Conservation (phyloP, 345 rosid species). For the Mangifera indica region DNA sequence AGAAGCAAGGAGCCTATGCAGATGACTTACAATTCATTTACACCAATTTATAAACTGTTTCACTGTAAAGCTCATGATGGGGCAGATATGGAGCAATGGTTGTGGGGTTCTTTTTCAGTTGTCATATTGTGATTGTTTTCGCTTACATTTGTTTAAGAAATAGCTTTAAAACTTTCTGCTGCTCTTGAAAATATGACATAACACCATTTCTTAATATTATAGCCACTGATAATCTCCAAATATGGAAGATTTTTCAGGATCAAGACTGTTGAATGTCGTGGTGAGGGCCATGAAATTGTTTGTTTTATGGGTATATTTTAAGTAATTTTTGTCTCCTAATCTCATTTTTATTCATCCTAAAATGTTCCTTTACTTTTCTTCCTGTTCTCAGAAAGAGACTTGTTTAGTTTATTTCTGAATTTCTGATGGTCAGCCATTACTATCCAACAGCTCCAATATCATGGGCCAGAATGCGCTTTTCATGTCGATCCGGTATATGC, state of each 20-base stretch:
- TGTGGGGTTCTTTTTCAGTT: conserved; percentile 14
- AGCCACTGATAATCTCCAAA: neutral
- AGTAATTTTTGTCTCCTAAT: conserved; percentile 6
- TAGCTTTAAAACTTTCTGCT: neutral
- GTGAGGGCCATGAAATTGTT: conserved; percentile 10
- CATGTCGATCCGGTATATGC: too few species aligned
- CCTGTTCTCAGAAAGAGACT: conserved; percentile 7
- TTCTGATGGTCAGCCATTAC: neutral
- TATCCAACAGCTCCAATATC: neutral
- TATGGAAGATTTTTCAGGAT: conserved; percentile 12
- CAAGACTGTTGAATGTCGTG: conserved; percentile 9
- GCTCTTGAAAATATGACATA: neutral
- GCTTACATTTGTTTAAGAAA: neutral
- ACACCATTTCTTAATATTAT: neutral
- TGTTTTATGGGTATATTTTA: conserved; percentile 16
- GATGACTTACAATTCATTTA: neutral
- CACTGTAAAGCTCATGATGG: conserved; percentile 26
- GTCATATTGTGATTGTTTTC: conserved; percentile 10
- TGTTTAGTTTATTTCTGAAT: neutral
- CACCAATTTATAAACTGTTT: neutral
- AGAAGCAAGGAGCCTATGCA: neutral
- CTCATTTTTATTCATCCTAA: conserved; percentile 2
- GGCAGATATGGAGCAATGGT: conserved; percentile 32
- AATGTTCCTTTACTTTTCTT: conserved; percentile 3
- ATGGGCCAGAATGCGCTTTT: too few species aligned